Evolutionary conservation across 2,329 filamentous ascomycete genomes (phyloP), one percentile per base, ranked within the genome.

Genomic region (Teratosphaeria pseudoeucalypti): DNA sequence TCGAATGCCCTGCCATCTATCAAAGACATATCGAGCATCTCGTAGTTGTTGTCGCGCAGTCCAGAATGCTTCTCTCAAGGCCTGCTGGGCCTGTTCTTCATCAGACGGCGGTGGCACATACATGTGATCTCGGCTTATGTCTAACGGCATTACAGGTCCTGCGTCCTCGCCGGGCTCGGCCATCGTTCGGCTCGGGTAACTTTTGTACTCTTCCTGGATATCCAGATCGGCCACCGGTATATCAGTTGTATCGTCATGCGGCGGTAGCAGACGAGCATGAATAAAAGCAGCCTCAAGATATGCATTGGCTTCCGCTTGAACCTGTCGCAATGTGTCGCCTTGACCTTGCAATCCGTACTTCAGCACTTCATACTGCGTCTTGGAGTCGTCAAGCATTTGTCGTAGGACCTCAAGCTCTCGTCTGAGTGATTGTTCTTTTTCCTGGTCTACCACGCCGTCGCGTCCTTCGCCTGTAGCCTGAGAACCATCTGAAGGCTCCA

Each of bases 231-330:
- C 27, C 4, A 58, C 26, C 34, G 57, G 12, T 3, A 55, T 26
- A 6, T 49, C 54, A 16, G 16, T 26, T 6, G 26, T 49, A 2
- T 49, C 43, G 6, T 39, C 37, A 12, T 16, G 26, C 1, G 55
- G 54, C 1, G 39, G 43, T 16, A 63, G 19, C 12, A 64, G 29
- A 3, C 39, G 39, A 6, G 61, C 64, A 32, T 27, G 27, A 1
- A 62, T 49, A 37, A 62, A 63, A 5, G 61, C 58, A 7, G 63
- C 61, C n/a, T 63, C 62, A 3, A 66, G 53, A 12, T 39, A 32
- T 0, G 54, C 58, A 14, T 23, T 59, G 19, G 59, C 43, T 16
- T 26, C 49, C 5, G 39, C 49, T 9, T 62, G 62, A 6, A 58
- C 14, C 7, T 57, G 23, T 5, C 53, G 47, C 11, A 65, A 32